Conservation (phyloP, 2,329 filamentous ascomycete species). For the Cryphonectria japonica region DNA sequence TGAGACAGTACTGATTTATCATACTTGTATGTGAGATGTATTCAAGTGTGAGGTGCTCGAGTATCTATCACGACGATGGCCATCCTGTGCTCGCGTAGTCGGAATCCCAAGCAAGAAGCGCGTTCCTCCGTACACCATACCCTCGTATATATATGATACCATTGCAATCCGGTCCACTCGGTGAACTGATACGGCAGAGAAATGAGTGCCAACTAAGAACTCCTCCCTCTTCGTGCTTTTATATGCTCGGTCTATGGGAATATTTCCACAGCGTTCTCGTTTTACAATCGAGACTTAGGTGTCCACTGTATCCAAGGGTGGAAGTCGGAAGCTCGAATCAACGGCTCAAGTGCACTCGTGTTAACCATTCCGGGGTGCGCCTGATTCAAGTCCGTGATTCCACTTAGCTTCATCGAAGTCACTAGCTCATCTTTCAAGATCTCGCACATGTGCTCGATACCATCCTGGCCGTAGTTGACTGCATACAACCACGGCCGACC, state of each 20-base stretch:
- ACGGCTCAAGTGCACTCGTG: constrained; percentile 16
- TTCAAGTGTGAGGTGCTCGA: too few relatives aligned
- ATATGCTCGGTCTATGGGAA: neutral
- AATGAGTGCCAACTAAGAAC: neutral
- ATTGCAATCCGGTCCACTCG: too few relatives aligned
- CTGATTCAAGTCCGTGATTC: constrained; percentile 19
- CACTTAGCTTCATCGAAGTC: constrained; percentile 19
- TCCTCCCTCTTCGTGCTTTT: neutral
- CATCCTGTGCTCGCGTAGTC: too few relatives aligned
- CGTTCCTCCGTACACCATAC: too few relatives aligned
- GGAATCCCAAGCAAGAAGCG: too few relatives aligned
- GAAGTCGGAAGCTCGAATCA: constrained; percentile 2
- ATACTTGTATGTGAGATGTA: neutral
- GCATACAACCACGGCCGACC: constrained; percentile 37
- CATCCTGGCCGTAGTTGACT: constrained; percentile 19
- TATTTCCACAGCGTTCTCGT: neutral
- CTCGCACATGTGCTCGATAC: constrained; percentile 14
- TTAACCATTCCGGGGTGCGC: constrained; percentile 20
- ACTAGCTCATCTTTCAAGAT: constrained; percentile 24
- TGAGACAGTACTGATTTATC: neutral
- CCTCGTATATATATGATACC: too few relatives aligned
- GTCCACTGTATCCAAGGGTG: constrained; percentile 4
- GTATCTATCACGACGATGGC: too few relatives aligned
- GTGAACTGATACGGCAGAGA: neutral
- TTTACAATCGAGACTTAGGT: neutral